These are phyloP conservation scores for Lodderomyces pseudojiufengensis DNA, from an alignment of 1,139 yeast species.

Conservation along the genomic window DNA sequence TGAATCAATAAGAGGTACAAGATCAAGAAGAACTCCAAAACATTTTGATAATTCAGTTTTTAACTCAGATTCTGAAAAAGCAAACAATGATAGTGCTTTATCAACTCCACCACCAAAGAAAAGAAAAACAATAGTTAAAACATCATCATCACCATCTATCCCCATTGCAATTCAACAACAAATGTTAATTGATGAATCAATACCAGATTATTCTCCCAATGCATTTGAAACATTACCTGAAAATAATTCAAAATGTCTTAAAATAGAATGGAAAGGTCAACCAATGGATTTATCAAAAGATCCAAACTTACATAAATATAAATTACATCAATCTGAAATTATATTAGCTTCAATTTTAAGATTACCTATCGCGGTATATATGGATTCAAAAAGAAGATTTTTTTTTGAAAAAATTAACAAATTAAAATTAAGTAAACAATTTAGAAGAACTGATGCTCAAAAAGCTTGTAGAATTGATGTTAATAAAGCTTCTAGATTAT, in stretches of 20 bases:
- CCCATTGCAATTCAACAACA: slow-evolving; percentile 42
- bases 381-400: slow-evolving; percentile 88
- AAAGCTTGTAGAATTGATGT: slow-evolving; percentile 97
- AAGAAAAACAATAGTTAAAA: slow-evolving; percentile 18
- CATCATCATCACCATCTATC: slow-evolving; percentile 8
- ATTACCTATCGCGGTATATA: slow-evolving; percentile 79
- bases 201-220: slow-evolving; percentile 75
- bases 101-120: slow-evolving; percentile 30
- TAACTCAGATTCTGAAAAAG: slow-evolving; percentile 8
- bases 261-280: slow-evolving; percentile 97
- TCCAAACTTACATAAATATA: slow-evolving; percentile 54
- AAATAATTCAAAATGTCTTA: slow-evolving; percentile 63
- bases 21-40: slow-evolving; percentile 51
- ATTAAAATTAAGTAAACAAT: slow-evolving; percentile 69
- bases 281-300: slow-evolving; percentile 87
- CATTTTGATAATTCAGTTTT: slow-evolving; percentile 26
- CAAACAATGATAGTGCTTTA: not conserved
- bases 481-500: slow-evolving; percentile 88
- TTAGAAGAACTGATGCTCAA: slow-evolving; percentile 96
- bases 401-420: slow-evolving; percentile 86
- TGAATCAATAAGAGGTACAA: slow-evolving; percentile 33
- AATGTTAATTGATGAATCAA: slow-evolving; percentile 51
- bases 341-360: slow-evolving; percentile 82
- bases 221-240: slow-evolving; percentile 57
- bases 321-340: slow-evolving; percentile 88